phyloP scores from a whole-genome alignment of 345 rosid species.

The Trapa incisa region DNA sequence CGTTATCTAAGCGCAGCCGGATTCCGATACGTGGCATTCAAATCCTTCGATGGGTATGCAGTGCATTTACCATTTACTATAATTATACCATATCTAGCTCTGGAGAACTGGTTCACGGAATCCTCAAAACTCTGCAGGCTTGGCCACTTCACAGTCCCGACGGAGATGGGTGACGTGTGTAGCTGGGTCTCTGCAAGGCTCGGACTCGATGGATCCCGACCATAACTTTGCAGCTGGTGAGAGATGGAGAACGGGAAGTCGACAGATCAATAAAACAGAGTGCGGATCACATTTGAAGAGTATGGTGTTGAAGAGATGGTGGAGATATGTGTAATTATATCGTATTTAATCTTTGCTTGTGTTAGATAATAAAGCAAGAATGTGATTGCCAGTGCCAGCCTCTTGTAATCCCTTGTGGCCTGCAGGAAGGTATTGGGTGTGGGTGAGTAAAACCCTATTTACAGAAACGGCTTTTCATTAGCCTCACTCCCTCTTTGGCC shows the following conservation, averaged over 20 bases:
- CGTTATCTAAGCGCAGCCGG: conserved; percentile 13
- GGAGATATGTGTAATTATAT: conserved; percentile 5
- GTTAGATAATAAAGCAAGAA: not conserved
- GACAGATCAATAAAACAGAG: not conserved
- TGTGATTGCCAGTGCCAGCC: not conserved
- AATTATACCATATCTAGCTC: not conserved
- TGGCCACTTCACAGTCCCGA: conserved; percentile 17
- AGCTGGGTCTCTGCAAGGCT: conserved; percentile 14
- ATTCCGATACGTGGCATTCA: conserved; percentile 12
- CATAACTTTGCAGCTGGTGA: conserved; percentile 2
- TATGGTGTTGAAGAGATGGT: not conserved
- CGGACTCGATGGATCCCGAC: conserved; percentile 24
- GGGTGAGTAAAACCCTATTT: not conserved
- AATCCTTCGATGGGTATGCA: conserved; percentile 12
- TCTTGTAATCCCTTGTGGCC: too few relatives aligned
- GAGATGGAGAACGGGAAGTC: conserved; percentile 6
- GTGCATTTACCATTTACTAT: not conserved
- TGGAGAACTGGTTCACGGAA: not conserved
- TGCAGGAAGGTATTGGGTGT: not conserved
- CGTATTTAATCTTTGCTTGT: not conserved
- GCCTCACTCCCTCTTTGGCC: too few relatives aligned
- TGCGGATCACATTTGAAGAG: not conserved
- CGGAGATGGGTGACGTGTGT: conserved; percentile 17
- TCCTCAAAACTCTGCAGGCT: conserved; percentile 9
- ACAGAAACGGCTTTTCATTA: conserved; percentile 3